These are phyloP conservation scores for Tylopilus vinaceipallidus DNA, from an alignment of 768 basidiomycete species.

Conservation along the genomic window DNA sequence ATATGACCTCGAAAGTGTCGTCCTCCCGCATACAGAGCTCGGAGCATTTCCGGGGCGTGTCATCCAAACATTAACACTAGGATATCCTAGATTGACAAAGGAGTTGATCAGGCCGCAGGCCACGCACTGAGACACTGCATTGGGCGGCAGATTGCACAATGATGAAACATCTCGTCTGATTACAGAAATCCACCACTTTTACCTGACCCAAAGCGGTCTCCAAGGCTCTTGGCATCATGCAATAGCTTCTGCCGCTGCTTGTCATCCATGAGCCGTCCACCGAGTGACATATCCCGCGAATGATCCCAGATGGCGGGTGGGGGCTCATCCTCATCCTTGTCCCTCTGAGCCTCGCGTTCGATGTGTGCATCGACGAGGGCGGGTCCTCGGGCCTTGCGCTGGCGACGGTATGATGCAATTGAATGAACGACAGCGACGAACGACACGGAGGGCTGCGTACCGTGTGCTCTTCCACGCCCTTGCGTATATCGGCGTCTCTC, in stretches of 20 bases:
- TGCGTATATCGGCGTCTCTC: constrained; percentile 66
- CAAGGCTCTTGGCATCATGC: constrained; percentile 75
- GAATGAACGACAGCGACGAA: not conserved
- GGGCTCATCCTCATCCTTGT: constrained; percentile 47
- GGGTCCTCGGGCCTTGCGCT: constrained; percentile 50
- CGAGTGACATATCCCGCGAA: constrained; percentile 82
- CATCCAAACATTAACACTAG: not conserved
- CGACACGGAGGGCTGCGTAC: constrained; percentile 38
- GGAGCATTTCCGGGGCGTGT: not conserved
- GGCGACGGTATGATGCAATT: not conserved
- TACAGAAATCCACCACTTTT: constrained; percentile 64
- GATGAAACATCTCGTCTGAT: constrained; percentile 11
- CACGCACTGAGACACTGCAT: constrained; percentile 10
- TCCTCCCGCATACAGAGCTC: not conserved
- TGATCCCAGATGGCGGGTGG: constrained; percentile 87
- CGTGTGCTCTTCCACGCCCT: constrained; percentile 77
- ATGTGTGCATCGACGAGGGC: constrained; percentile 57
- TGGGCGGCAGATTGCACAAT: constrained; percentile 4
- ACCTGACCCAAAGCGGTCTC: constrained; percentile 79
- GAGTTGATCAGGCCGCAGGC: not conserved
- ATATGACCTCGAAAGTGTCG: constrained; percentile 1
- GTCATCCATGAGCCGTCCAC: constrained; percentile 90
- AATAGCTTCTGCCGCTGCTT: constrained; percentile 73
- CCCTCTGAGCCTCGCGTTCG: constrained; percentile 36
- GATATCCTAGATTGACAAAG: not conserved